Base-by-base conservation (phyloP, 129 eudicot species). In the Chrysanthemum lavandulifolium region DNA sequence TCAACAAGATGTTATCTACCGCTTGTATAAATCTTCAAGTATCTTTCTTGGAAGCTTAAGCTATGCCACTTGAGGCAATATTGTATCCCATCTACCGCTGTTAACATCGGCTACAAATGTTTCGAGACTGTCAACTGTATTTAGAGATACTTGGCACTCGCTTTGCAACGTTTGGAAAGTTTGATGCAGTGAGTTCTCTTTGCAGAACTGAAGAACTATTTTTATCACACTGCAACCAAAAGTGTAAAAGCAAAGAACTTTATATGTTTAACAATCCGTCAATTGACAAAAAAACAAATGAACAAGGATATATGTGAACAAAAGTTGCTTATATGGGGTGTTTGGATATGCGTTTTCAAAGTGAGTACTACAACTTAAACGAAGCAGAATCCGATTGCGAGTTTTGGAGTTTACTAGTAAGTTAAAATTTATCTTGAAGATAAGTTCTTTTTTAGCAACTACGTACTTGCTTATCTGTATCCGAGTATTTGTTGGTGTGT, bases 141-240 rank as follows among this genome's bases (percentile, higher is more conserved):
- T 95, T 62, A 95, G 73, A 48, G 99, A 91, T 47, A 95, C 97
- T 72, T 95, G 99, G 63, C 99, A 95, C 84, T 95, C 99, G 74
- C 73, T 91, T 82, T 95, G 99, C 60, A 95, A 73, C 31, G 95
- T 91, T 63, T 95, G 99, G 66, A 95, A 95, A 55, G 99, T 86
- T 71, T 95, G 96, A 70, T 90, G 93, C 84, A 95, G 67, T 25
- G 99, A 95, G 63, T 95, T 95, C 67, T 95, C 99, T 84, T 95
- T 95, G 91, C 99, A 95, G 73, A 95, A 95, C 27, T 95, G 99
- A 71, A 95, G 96, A 82, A 95, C 95, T 62, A 95, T 95, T 82
- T 95, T 95, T 40, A 95, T 88, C 78, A 95, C 99, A 81, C 99
- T 95, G 91, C 88, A 86, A 63, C 59, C 74, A 49, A 25, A 45